Conservation (phyloP, 495 filamentous ascomycete species). For the Glarea lozoyensis region DNA sequence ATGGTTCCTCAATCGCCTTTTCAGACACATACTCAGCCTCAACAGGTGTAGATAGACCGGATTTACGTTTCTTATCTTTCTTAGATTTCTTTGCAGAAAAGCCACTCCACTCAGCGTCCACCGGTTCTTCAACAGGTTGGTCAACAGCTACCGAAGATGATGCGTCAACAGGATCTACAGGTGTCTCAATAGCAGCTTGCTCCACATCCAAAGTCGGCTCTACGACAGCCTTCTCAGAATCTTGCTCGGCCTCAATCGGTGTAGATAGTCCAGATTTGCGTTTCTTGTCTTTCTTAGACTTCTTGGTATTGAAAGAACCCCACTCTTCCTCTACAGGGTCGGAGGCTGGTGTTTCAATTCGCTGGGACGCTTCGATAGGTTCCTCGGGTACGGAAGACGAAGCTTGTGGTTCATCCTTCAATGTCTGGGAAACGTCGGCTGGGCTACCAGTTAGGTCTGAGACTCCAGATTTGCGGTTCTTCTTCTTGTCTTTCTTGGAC, state of each 20-base stretch:
- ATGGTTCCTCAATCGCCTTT: not conserved
- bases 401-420: not conserved
- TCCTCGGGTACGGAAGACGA: not conserved
- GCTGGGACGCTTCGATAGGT: not conserved
- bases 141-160: not conserved
- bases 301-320: slow-evolving; percentile 7
- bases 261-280: slow-evolving; percentile 6
- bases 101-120: slow-evolving; percentile 19
- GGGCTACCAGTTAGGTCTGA: slow-evolving; percentile 3
- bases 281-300: slow-evolving; percentile 17
- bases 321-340: slow-evolving; percentile 4
- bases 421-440: not conserved
- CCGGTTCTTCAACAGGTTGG: slow-evolving; percentile 9
- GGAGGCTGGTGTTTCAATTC: not conserved
- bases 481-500: slow-evolving; percentile 27
- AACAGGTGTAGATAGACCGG: slow-evolving; percentile 6
- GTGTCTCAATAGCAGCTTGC: not conserved
- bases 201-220: not conserved
- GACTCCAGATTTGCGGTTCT: slow-evolving; percentile 13
- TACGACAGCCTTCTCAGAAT: not conserved
- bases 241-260: not conserved
- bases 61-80: slow-evolving; percentile 2
- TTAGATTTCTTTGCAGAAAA: not conserved
- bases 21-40: not conserved
- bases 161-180: not conserved